These are phyloP conservation scores for Prunus kanzakura DNA, from an alignment of 306 rosid species.

Conservation along the genomic window DNA sequence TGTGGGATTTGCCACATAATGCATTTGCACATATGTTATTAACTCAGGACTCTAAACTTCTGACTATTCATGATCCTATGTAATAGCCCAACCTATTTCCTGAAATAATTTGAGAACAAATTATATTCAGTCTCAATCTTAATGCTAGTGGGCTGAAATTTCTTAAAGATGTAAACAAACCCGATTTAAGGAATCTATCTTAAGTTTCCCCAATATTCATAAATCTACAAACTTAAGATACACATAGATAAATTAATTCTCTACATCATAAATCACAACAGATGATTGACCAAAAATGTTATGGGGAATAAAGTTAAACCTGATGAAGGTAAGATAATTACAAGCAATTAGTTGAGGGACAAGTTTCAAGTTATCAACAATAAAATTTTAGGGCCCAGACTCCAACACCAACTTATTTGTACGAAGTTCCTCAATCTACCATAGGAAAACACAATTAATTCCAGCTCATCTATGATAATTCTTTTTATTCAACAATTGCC, in stretches of 20 bases:
- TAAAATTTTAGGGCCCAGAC: neutral
- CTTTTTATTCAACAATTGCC: too few relatives aligned
- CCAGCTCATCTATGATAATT: too few relatives aligned
- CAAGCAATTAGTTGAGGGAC: neutral
- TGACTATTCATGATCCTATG: neutral
- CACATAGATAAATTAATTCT: neutral
- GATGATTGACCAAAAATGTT: neutral
- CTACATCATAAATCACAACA: neutral
- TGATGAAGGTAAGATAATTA: neutral
- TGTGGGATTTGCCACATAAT: conserved; percentile 4
- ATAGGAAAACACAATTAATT: neutral
- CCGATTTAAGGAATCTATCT: neutral
- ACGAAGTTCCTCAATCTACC: neutral
- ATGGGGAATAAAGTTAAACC: neutral
- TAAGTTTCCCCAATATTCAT: neutral
- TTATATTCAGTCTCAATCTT: neutral
- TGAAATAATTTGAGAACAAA: neutral
- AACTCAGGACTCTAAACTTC: neutral
- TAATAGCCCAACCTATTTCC: neutral
- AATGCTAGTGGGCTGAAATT: neutral
- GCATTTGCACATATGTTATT: conserved; percentile 9
- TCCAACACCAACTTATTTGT: neutral
- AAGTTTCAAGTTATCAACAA: neutral
- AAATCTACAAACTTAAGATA: neutral
- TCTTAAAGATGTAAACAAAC: neutral